Percentiles rank a stretch among this genome's conserved stretches.
phyloP scores from a whole-genome alignment of 805 yeast genomes.

The Ogataea degrootiae region DNA sequence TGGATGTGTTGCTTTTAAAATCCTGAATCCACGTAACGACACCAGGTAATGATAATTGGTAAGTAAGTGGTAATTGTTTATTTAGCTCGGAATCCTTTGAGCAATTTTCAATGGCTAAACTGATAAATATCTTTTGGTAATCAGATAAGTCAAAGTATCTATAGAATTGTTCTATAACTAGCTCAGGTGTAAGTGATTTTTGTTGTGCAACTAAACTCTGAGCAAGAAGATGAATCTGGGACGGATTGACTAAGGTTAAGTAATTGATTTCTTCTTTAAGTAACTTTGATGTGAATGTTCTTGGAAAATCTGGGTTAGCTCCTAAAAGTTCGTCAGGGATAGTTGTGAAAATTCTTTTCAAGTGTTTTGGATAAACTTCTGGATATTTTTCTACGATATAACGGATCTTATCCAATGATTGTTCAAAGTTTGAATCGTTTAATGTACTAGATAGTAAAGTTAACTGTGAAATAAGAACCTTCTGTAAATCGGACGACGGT shows the following conservation, averaged over 20 bases:
- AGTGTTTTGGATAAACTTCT: constrained; percentile 29
- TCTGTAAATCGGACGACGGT: constrained; percentile 12
- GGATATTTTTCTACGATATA: constrained; percentile 37
- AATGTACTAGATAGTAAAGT: constrained; percentile 42
- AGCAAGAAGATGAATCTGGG: constrained; percentile 11
- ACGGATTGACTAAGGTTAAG: constrained; percentile 16
- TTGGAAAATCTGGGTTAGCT: constrained; percentile 15
- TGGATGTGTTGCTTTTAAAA: constrained; percentile 11
- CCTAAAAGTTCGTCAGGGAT: constrained; percentile 22
- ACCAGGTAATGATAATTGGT: constrained; percentile 23
- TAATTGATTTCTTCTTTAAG: constrained; percentile 21
- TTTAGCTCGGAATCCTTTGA: constrained; percentile 14
- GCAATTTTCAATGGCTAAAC: constrained; percentile 24
- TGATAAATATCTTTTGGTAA: constrained; percentile 23
- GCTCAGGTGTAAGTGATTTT: constrained; percentile 18
- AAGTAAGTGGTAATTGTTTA: constrained; percentile 16
- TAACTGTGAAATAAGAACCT: constrained; percentile 47
- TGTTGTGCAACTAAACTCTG: constrained; percentile 22
- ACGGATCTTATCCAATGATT: constrained; percentile 41
- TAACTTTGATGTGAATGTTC: constrained; percentile 16
- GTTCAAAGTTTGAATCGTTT: constrained; percentile 33
- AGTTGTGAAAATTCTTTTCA: constrained; percentile 29
- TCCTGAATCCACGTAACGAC: constrained; percentile 24
- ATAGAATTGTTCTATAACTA: constrained; percentile 28
- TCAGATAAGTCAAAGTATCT: constrained; percentile 19